Base-by-base conservation (phyloP, 495 filamentous ascomycete genomes). In the Penicillium ucsense region DNA sequence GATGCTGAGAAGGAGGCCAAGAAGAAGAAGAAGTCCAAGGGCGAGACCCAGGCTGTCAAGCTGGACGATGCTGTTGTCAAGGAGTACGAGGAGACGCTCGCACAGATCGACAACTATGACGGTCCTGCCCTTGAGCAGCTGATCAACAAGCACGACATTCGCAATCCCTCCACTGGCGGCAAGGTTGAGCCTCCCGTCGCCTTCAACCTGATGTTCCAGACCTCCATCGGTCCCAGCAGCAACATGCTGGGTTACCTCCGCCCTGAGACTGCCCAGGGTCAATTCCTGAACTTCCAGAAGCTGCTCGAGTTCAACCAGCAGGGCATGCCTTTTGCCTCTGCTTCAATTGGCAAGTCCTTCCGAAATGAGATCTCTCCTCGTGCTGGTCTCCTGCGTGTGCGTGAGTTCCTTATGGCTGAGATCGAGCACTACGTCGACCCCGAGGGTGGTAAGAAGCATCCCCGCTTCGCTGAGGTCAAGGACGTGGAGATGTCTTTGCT, bases 131-230 rank as follows among this genome's bases (percentile, higher is more conserved):
- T 86, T 9, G 81, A 78, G 40, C 48, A 65, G 20, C 72, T 85
- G 20, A 85, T 85, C 57, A 70, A 63, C 46, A 83, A 81, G 67
- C 74, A 81, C 55, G 68, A 79, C 44, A 84, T 86, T 61, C 74
- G 73, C 56, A 86, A 83, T 64, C 81, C 83, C 28, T 63, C 66
- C 8, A 81, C 77, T 51, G 76, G 71, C 53, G 76, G 77, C 51
- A 71, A 81, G 44, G 66, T 84, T 33, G 60, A 71, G n/a, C 77
- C 80, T 35, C 83, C 83, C 3, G 75, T 83, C 29, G 66, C 81
- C 7, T 84, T 85, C 72, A 86, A 86, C 63, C 75, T 86, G 50
- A 86, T 86, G 83, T 86, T 86, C 66, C 75, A 81, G 63, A 85
- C 82, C 30, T 68, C 79, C 4, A 84, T 85, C 49, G 83, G 83